phyloP scores from a whole-genome alignment of 2,329 filamentous ascomycete genomes.

The Diatrype stigma region DNA sequence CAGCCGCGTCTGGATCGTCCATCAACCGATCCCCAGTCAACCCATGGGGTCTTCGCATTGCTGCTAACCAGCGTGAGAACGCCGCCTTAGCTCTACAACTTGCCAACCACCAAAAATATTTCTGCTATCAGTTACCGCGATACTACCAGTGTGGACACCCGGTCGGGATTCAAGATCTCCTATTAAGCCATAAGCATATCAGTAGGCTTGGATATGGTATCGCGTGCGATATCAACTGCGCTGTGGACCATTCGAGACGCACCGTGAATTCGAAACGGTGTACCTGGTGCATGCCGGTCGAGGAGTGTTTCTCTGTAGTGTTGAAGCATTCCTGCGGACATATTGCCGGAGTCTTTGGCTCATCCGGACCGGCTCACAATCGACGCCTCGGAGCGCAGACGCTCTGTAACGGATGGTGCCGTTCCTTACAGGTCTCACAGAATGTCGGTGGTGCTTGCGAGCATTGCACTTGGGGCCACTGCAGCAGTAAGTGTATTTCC shows the following conservation, averaged over 20 bases:
- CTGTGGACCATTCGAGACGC: background rate
- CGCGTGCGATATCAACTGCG: background rate
- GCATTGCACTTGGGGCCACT: background rate
- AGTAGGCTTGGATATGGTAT: background rate
- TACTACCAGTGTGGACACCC: background rate
- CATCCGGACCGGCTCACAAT: background rate
- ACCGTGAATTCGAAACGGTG: background rate
- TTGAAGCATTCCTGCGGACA: constrained; percentile 1
- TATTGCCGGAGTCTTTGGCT: background rate
- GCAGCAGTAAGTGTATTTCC: background rate
- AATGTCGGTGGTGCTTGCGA: background rate
- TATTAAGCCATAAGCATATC: background rate
- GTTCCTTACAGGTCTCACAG: background rate
- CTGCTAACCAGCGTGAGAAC: background rate
- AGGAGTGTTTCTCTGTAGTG: background rate
- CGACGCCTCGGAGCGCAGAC: background rate
- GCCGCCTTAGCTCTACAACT: background rate
- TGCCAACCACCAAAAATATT: background rate
- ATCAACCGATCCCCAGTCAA: background rate
- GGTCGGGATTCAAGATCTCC: background rate
- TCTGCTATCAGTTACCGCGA: background rate
- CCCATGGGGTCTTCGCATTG: background rate
- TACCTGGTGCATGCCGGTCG: background rate
- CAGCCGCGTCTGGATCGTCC: background rate
- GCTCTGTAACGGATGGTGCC: background rate